Base-by-base conservation (phyloP, 1,139 yeast species). In the Lodderomyces margitis region DNA sequence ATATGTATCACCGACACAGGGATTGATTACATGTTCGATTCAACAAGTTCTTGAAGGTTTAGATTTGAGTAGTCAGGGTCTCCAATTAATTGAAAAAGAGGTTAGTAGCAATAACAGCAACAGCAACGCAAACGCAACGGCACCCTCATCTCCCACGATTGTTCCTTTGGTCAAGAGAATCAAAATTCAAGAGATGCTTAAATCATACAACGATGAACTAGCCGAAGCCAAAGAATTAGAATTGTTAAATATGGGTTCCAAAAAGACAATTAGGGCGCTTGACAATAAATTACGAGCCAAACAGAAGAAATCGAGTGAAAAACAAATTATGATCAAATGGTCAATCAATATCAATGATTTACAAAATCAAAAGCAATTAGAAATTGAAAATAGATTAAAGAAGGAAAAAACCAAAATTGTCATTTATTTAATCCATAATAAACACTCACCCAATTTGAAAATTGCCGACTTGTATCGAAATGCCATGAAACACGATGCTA, bases 261-360 rank as follows among this genome's bases (percentile, higher is more conserved):
- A 51, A 1, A 56, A 64, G 14, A 70, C 71, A 2, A 51, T 56
- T 39, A 59, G 54, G 38, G 65, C 63, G 0, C 48, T 61, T 4
- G 41, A 43, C 4, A 23, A 33, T 9, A 39, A 38, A 38, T 33
- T 45, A 10, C 37, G 38, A 15, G 30, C 34, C 19, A 39, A 40
- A 31, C 40, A 46, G 11, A 46, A 46, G 24, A 31, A 40, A 40
- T 38, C 41, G 5, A 62, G 73, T 2, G 56, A 65, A n/a, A 70
- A 66, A 46, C 49, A 60, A 5, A 48, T 70, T 21, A 54, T 60
- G 5, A 50, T 71, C 7, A 57, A 63, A 17, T 72, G 76, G 76
- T 58, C 59, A 38, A 71, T 72, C 34, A 67, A 69, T 45, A 44
- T 58, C 14, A 59, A 70, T 34, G 78, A 72, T 52, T 62, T 72